These are phyloP conservation scores for Boletus pseudo-olivaceus DNA, from an alignment of 768 basidiomycete species.

Conservation along the genomic window DNA sequence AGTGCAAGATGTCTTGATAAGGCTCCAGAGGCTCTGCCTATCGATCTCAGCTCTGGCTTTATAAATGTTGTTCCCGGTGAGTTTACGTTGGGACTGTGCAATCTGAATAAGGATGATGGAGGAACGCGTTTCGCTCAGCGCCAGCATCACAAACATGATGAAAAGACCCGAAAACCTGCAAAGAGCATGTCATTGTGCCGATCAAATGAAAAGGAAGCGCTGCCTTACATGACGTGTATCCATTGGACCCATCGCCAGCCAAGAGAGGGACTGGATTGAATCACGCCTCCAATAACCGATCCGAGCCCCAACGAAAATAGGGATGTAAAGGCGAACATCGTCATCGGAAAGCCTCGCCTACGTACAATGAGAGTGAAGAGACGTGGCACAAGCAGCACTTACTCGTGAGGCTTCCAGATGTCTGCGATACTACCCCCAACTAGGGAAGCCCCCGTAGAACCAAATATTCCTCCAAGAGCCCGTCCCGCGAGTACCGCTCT, in stretches of 20 bases:
- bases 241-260: slow-evolving; percentile 84
- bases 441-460: slow-evolving; percentile 61
- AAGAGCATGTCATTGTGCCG: background rate
- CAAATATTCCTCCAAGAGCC: slow-evolving; percentile 59
- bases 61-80: slow-evolving; percentile 58
- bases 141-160: slow-evolving; percentile 44
- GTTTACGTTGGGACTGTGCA: slow-evolving; percentile 62
- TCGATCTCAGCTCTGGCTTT: slow-evolving; percentile 63
- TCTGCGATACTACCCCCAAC: slow-evolving; percentile 69
- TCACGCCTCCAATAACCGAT: slow-evolving; percentile 59
- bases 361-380: background rate
- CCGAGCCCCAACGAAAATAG: slow-evolving; percentile 60
- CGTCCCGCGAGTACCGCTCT: slow-evolving; percentile 56
- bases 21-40: slow-evolving; percentile 43
- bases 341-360: slow-evolving; percentile 76
- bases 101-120: slow-evolving; percentile 64
- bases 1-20: slow-evolving; percentile 67
- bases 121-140: slow-evolving; percentile 73
- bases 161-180: slow-evolving; percentile 50
- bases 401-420: slow-evolving; percentile 65
- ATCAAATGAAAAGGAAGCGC: background rate
- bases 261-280: slow-evolving; percentile 50
- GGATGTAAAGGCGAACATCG: slow-evolving; percentile 58
- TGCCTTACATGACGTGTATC: slow-evolving; percentile 58
- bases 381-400: slow-evolving; percentile 14